Evolutionary conservation across 1,284 basidiomycete genomes (phyloP), one percentile per base, ranked within the genome.

Genomic region (Boletus albobrunnescens): DNA sequence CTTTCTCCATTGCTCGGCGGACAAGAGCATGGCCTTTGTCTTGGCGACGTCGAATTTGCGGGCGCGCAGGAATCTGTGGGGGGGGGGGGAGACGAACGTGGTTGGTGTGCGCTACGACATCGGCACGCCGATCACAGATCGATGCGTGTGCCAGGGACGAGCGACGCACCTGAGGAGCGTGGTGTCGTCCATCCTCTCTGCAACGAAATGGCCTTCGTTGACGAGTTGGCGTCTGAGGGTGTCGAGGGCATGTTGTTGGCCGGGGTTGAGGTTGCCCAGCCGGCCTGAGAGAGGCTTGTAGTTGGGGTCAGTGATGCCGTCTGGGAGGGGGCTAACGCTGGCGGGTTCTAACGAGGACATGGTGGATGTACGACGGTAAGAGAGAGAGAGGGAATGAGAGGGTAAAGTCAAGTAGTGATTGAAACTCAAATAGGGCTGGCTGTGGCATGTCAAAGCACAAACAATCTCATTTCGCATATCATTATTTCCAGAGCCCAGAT

Each of bases 1-100:
- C 66, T 84, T 87, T 65, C 95, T 81, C 95, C 95, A 99, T 58
- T 94, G 74, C 68, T 98, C 94, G 44, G 83, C 83, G 45, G 75
- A 73, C 49, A 85, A 63, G 58, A 97, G 73, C 95, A 98, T 98
- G 58, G 74, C 70, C 73, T 93, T 94, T 13, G 93, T 77, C 61
- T 84, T 84, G 35, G 70, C 64, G 5, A 96, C 67, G 70, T 98
- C 92, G 63, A 97, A 98, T 69, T 91, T 95, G 56, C 95, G 79
- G 5, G 95, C 95, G 31, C 95, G 81, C 51, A 98, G 74, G 73
- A 97, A 98, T 62, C 85, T 87, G 42, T 9, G 28, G n/a, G n/a
- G n/a, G n/a, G n/a, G n/a, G n/a, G n/a, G n/a, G n/a, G n/a, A n/a
- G n/a, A n/a, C n/a, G n/a, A n/a, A n/a, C n/a, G n/a, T n/a, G n/a